Evolutionary conservation across 1,284 basidiomycete genomes (phyloP), one percentile per base, ranked within the genome.

Genomic region (Rhodotorula sp.): DNA sequence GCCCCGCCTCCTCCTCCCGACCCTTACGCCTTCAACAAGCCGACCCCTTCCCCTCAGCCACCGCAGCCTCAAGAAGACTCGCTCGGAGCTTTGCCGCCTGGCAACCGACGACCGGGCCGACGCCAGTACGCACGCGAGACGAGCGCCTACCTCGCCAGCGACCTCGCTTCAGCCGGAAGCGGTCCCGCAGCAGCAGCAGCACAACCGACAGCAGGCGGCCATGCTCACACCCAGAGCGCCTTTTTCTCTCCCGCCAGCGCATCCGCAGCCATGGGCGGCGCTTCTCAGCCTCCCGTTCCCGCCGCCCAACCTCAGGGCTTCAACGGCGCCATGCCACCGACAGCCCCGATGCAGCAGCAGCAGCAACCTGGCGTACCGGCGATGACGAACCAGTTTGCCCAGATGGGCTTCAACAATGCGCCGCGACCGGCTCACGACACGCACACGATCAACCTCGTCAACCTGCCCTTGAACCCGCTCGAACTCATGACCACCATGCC

Each of bases 391-490:
- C 93, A 96, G 81, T 95, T 97, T 79, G 84, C 87, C 59, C 86
- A 89, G 80, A 93, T 97, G 92, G 88, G 88, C 64, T 82, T 96
- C 5, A 68, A 64, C 42, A 71, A 24, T 8, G 18, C 17, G 49
- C 51, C 15, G 49, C 49, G 15, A 22, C 48, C 49, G 48, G 29
- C 6, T 30, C 59, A 60, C 49, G 60, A 67, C 46, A 49, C 61
- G 10, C 53, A 46, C 15, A 78, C 72, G 37, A 64, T 73, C 70
- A 96, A 97, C 82, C 85, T 97, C 63, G 87, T 97, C 78, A 91
- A 91, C 8, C 87, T 90, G 51, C 91, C 92, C 51, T 91, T 94
- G 48, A 92, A 98, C 80, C 93, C 95, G 18, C 86, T 87, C 66
- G 92, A 74, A 48, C 69, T 92, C 69, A 84, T 98, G 64, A 84